A percentile compares a stretch with the other conserved stretches of the same genome.
phyloP scores from a whole-genome alignment of 2,329 filamentous ascomycete species.

The Ophiostoma piceae region DNA sequence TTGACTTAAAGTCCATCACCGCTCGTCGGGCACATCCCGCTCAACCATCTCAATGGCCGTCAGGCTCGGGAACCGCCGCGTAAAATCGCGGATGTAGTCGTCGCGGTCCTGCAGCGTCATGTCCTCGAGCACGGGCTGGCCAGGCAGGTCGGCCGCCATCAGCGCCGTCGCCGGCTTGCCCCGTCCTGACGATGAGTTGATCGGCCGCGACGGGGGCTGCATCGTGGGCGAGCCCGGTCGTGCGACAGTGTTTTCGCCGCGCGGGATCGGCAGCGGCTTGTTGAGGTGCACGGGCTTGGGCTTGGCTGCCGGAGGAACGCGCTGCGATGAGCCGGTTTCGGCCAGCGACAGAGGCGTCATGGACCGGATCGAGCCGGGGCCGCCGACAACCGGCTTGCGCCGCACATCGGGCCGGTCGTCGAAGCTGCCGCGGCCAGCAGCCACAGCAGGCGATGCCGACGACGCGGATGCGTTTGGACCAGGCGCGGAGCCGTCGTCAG shows the following conservation, averaged over 20 bases:
- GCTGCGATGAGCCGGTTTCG: constrained; percentile 38
- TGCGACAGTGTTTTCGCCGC: constrained; percentile 23
- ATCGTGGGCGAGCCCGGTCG: constrained; percentile 41
- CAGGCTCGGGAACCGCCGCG: constrained; percentile 79
- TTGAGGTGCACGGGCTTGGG: constrained; percentile 60
- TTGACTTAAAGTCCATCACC: constrained; percentile 7
- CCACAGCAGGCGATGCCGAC: neutral
- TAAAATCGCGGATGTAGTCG: constrained; percentile 67
- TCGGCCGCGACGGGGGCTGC: constrained; percentile 24
- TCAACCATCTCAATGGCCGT: constrained; percentile 86
- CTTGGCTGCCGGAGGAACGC: constrained; percentile 39
- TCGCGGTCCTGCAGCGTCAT: constrained; percentile 56
- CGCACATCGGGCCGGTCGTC: constrained; percentile 17
- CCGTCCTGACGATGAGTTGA: constrained; percentile 3
- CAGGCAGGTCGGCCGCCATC: constrained; percentile 44
- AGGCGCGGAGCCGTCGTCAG: constrained; percentile 38
- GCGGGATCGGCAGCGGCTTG: constrained; percentile 33
- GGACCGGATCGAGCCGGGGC: neutral
- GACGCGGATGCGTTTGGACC: constrained; percentile 28
- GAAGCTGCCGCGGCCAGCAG: constrained; percentile 26
- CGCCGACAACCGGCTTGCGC: constrained; percentile 23
- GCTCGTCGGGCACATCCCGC: constrained; percentile 49
- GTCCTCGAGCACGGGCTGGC: constrained; percentile 44
- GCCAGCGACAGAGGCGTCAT: neutral
- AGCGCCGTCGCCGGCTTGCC: constrained; percentile 31